These are phyloP conservation scores for Iodosphaeria phyllophila DNA, from an alignment of 2,329 filamentous ascomycete species.

Conservation along the genomic window DNA sequence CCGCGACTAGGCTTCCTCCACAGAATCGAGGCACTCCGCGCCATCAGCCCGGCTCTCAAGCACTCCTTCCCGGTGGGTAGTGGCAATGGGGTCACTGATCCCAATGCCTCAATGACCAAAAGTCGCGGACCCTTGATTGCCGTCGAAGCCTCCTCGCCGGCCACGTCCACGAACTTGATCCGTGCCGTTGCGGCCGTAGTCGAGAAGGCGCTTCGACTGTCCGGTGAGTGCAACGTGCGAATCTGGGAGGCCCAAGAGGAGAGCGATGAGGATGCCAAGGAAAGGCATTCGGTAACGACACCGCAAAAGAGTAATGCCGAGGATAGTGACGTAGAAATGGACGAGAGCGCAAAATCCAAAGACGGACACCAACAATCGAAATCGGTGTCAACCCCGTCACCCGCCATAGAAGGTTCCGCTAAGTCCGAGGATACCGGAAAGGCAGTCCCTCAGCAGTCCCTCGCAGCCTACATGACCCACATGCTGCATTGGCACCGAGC, in stretches of 20 bases:
- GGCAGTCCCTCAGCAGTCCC: slow-evolving; percentile 18
- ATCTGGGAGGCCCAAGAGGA: slow-evolving; percentile 21
- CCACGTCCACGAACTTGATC: slow-evolving; percentile 24
- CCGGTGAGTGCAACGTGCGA: slow-evolving; percentile 25
- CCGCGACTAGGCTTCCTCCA: slow-evolving; percentile 44
- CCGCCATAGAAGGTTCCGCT: neutral
- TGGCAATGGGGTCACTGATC: slow-evolving; percentile 16
- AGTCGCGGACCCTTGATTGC: slow-evolving; percentile 65
- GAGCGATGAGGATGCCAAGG: no score
- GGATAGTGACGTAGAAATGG: slow-evolving; percentile 1
- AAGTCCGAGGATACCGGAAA: slow-evolving; percentile 5
- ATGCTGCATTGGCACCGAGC: slow-evolving; percentile 60
- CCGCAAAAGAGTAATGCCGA: slow-evolving; percentile 1
- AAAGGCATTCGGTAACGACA: no score
- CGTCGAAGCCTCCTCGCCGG: slow-evolving; percentile 52
- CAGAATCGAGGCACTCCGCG: slow-evolving; percentile 60
- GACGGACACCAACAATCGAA: neutral
- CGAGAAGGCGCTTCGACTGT: slow-evolving; percentile 36
- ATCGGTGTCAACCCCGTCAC: neutral
- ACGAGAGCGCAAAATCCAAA: slow-evolving; percentile 1
- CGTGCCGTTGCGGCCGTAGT: slow-evolving; percentile 44
- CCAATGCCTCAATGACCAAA: slow-evolving; percentile 14
- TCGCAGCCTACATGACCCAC: slow-evolving; percentile 44
- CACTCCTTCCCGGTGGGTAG: no score
- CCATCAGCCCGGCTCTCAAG: slow-evolving; percentile 52